These are phyloP conservation scores for Pneumocystis carinii DNA, from an alignment of 1,139 yeast species.

Conservation along the genomic window DNA sequence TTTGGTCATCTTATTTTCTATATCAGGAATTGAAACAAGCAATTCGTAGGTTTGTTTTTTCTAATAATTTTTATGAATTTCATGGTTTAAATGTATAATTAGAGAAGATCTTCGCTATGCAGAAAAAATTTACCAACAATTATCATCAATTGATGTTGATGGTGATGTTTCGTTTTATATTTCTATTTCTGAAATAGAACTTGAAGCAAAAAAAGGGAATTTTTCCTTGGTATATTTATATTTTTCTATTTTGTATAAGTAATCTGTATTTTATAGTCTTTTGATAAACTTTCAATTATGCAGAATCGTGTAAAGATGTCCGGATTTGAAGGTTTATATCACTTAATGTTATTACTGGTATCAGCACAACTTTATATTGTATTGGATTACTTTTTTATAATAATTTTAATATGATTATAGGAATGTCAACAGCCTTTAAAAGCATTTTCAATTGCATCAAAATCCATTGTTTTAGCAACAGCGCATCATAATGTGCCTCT, in stretches of 20 bases:
- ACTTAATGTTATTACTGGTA: neutral
- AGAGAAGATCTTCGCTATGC: neutral
- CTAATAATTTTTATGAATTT: neutral
- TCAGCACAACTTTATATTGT: neutral
- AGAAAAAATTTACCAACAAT: neutral
- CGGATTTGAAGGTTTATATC: neutral
- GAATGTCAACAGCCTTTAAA: neutral
- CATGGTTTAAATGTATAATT: neutral
- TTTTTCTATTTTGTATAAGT: neutral
- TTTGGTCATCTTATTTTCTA: conserved; percentile 7
- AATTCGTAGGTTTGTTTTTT: conserved; percentile 5
- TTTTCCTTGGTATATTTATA: neutral
- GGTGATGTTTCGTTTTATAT: neutral
- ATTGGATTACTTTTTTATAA: neutral
- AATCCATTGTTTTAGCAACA: neutral
- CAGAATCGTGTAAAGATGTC: neutral
- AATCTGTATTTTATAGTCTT: neutral
- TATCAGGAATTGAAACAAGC: conserved; percentile 9
- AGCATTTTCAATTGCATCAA: neutral
- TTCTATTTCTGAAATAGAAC: neutral
- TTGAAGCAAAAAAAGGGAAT: neutral
- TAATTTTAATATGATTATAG: neutral
- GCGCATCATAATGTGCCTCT: neutral
- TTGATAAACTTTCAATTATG: neutral
- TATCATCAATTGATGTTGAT: neutral